These are phyloP conservation scores for Porcisia deanei DNA, from an alignment of 208 protist genomes.

Conservation along the genomic window DNA sequence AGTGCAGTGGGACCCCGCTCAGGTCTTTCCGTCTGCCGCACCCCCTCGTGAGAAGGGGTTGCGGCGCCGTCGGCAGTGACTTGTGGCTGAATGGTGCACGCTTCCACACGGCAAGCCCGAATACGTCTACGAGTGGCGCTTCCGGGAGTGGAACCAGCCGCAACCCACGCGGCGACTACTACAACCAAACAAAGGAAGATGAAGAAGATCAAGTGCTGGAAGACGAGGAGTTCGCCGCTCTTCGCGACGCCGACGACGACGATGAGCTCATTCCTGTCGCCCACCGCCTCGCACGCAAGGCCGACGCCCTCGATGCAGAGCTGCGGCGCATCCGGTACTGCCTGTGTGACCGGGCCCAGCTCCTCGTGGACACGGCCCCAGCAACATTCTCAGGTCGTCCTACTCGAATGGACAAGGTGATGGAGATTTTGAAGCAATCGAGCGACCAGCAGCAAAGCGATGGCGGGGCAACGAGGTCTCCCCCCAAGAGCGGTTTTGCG, in stretches of 20 bases:
- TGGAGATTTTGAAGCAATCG: conserved; percentile 12
- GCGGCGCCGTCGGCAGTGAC: background rate
- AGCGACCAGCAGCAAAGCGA: background rate
- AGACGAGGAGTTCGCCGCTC: conserved; percentile 73
- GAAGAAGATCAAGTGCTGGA: conserved; percentile 61
- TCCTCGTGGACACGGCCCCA: conserved; percentile 46
- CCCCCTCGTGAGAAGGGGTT: background rate
- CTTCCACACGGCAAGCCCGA: background rate
- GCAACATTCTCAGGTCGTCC: conserved; percentile 51
- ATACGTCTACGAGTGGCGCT: background rate
- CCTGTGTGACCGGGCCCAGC: conserved; percentile 60
- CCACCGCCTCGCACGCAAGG: conserved; percentile 54
- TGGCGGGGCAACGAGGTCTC: background rate
- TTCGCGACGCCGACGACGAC: conserved; percentile 33
- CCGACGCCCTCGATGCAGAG: conserved; percentile 63
- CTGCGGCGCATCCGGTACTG: conserved; percentile 59
- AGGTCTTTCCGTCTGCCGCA: background rate
- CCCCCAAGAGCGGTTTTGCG: background rate
- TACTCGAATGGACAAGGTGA: conserved; percentile 39
- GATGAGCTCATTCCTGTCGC: conserved; percentile 55
- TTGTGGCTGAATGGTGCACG: background rate
- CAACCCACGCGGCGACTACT: background rate
- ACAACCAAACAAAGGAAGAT: conserved; percentile 32
- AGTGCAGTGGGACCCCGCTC: background rate
- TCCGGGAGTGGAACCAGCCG: background rate